These are phyloP conservation scores for Baorangia bicolor DNA, from an alignment of 768 basidiomycete genomes.

Conservation along the genomic window DNA sequence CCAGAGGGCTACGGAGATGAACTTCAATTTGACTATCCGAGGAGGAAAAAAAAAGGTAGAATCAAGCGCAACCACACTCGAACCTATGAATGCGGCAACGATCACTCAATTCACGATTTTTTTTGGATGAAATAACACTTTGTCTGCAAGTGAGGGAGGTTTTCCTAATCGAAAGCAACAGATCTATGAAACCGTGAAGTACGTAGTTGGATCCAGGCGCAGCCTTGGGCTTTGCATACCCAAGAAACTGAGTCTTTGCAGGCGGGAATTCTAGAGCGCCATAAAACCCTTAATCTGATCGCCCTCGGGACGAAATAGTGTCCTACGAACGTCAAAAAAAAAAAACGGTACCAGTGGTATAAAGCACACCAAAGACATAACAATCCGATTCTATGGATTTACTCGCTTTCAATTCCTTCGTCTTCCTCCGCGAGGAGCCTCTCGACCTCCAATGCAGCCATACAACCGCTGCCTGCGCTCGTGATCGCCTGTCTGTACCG, in stretches of 20 bases:
- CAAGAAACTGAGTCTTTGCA: not conserved
- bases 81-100: no score
- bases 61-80: no score
- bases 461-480: constrained; percentile 89
- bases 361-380: not conserved
- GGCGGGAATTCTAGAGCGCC: not conserved
- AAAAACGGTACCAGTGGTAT: not conserved
- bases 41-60: no score
- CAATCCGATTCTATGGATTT: not conserved
- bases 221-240: no score
- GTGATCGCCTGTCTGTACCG: constrained; percentile 94
- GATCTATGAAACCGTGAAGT: not conserved
- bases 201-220: no score
- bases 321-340: not conserved
- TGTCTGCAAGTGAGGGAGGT: no score
- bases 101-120: no score
- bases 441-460: constrained; percentile 96
- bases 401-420: constrained; percentile 43
- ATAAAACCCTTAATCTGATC: no score
- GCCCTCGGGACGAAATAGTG: not conserved
- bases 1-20: no score
- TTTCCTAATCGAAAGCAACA: not conserved
- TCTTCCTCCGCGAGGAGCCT: constrained; percentile 90
- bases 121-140: no score
- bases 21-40: no score